A percentile compares a stretch with the other conserved stretches of the same genome.
phyloP scores from a whole-genome alignment of 2,329 filamentous ascomycete genomes.

The Zelopaecilomyces penicillatus region DNA sequence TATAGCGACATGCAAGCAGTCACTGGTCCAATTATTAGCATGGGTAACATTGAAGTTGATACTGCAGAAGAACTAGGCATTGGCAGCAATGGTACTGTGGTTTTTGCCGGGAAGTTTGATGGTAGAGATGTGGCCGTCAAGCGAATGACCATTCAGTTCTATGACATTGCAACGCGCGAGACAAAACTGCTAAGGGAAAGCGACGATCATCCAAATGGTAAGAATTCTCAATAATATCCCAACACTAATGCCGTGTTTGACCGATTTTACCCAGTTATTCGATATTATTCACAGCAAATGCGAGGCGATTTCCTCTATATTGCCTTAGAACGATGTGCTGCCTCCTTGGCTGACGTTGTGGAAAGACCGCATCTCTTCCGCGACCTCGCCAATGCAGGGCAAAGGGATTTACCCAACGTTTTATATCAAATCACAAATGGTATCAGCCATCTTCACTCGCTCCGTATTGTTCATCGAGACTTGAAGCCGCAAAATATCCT shows the following conservation, averaged over 20 bases:
- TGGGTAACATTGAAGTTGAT: slow-evolving; percentile 57
- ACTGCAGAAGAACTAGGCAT: slow-evolving; percentile 58
- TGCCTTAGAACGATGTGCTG: slow-evolving; percentile 86
- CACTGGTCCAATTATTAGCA: slow-evolving; percentile 49
- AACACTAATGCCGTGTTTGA: background rate
- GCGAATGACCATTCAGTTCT: slow-evolving; percentile 92
- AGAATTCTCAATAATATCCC: slow-evolving; percentile 8
- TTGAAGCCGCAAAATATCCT: slow-evolving; percentile 97
- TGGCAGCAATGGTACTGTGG: slow-evolving; percentile 93
- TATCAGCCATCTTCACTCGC: slow-evolving; percentile 76
- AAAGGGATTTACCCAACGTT: slow-evolving; percentile 67
- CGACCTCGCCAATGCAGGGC: slow-evolving; percentile 62
- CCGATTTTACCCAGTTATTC: slow-evolving; percentile 56
- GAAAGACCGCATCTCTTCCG: slow-evolving; percentile 62
- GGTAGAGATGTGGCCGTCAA: slow-evolving; percentile 92
- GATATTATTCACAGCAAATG: slow-evolving; percentile 88
- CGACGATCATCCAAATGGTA: slow-evolving; percentile 84
- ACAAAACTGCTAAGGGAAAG: slow-evolving; percentile 85
- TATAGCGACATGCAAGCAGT: slow-evolving; percentile 51
- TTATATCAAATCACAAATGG: slow-evolving; percentile 86
- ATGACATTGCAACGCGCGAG: slow-evolving; percentile 90
- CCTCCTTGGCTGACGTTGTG: slow-evolving; percentile 85
- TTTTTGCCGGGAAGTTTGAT: slow-evolving; percentile 91
- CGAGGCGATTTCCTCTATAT: slow-evolving; percentile 92
- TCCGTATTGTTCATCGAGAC: slow-evolving; percentile 94